Conservation (phyloP, 2,329 filamentous ascomycete species). For the Thelonectria discophora region DNA sequence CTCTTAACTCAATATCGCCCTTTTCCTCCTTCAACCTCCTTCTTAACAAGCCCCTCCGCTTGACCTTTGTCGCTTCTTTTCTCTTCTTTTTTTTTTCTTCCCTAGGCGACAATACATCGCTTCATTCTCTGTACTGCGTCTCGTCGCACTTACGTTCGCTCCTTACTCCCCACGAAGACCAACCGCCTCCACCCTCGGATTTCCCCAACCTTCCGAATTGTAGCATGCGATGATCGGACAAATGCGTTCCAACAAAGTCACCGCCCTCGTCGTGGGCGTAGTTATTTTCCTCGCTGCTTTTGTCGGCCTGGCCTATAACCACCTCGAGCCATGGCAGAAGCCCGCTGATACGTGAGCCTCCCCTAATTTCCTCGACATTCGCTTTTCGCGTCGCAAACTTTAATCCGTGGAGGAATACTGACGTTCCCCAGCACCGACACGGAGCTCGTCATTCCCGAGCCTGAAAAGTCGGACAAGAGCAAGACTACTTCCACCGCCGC, state of each 20-base stretch:
- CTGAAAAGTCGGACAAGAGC: conserved; percentile 11
- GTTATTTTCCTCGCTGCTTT: conserved; percentile 47
- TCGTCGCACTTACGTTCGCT: conserved; percentile 26
- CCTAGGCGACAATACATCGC: conserved; percentile 30
- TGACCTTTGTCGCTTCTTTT: conserved; percentile 32
- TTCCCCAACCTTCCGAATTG: conserved; percentile 4
- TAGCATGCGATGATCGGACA: conserved; percentile 45
- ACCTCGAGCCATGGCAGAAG: conserved; percentile 44
- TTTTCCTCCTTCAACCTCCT: conserved; percentile 22
- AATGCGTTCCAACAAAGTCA: conserved; percentile 45
- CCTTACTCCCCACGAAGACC: conserved; percentile 5
- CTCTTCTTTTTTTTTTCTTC: conserved; percentile 22
- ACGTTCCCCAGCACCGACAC: conserved; percentile 34
- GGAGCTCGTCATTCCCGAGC: conserved; percentile 33
- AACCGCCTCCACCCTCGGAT: conserved; percentile 8
- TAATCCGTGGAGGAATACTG: conserved; percentile 5
- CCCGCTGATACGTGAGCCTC: conserved; percentile 39
- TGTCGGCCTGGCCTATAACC: conserved; percentile 46
- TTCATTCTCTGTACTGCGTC: conserved; percentile 29
- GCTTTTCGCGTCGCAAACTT: background rate
- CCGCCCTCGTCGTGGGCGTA: conserved; percentile 42
- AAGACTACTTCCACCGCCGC: background rate
- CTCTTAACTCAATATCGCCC: conserved; percentile 27
- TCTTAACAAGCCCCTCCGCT: conserved; percentile 25
- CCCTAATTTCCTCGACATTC: background rate